Evolutionary conservation across 179 eudicot species (phyloP).

Genomic region (Heliamphora pulchella): DNA sequence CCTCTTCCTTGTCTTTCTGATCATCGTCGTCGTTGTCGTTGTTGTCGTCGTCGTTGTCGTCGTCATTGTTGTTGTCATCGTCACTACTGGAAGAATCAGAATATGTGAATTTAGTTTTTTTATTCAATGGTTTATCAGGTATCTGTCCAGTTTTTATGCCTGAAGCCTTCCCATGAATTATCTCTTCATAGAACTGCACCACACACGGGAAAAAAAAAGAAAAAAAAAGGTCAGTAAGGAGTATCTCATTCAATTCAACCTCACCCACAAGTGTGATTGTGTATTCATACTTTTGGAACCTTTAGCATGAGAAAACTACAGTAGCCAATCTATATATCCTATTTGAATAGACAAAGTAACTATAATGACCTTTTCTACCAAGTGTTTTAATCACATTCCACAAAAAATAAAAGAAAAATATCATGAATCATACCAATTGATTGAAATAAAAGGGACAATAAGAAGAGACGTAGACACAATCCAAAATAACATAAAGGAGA

Average conservation of each 20-base stretch:
- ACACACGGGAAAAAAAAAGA: not conserved
- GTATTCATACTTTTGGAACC: not conserved
- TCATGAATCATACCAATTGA: not conserved
- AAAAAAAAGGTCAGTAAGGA: not conserved
- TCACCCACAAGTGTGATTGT: not conserved
- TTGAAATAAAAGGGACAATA: no score
- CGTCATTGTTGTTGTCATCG: constrained; percentile 35
- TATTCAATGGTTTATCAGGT: constrained; percentile 50
- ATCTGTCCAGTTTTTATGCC: constrained; percentile 19
- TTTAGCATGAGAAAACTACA: constrained; percentile 4
- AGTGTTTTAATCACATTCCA: not conserved
- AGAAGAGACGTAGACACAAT: not conserved
- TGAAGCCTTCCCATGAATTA: constrained; percentile 46
- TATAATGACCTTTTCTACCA: not conserved
- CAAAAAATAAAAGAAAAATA: not conserved
- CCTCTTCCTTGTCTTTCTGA: constrained; percentile 13
- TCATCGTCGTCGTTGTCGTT: constrained; percentile 30
- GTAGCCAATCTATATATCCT: not conserved
- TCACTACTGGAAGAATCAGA: constrained; percentile 72
- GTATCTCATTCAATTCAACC: not conserved
- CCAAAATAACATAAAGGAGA: no score
- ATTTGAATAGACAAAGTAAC: not conserved
- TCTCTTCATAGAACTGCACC: constrained; percentile 75
- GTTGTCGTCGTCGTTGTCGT: constrained; percentile 10
- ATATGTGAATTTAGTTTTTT: constrained; percentile 62